phyloP scores from a whole-genome alignment of 257 asterid genomes.

The Salvia hispanica region DNA sequence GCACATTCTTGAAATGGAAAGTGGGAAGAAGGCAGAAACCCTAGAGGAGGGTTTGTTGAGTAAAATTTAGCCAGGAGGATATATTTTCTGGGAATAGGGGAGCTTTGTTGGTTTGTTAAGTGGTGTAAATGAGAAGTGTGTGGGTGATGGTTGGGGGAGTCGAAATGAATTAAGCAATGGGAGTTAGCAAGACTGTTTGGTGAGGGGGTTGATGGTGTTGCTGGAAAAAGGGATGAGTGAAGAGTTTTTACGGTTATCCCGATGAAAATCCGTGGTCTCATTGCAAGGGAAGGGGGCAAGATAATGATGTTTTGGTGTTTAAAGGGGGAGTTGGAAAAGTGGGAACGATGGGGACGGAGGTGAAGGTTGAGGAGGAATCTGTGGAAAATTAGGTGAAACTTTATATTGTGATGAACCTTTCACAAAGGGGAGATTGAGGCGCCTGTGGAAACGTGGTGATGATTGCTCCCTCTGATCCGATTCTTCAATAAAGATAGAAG shows the following conservation, averaged over 20 bases:
- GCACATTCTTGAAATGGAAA: conserved; percentile 48
- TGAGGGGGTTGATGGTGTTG: conserved; percentile 33
- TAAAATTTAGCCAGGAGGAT: conserved; percentile 23
- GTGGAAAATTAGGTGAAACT: conserved; percentile 24
- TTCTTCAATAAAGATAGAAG: conserved; percentile 49
- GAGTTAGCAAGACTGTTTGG: conserved; percentile 24
- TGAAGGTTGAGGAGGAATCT: conserved; percentile 31
- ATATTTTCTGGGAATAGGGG: conserved; percentile 31
- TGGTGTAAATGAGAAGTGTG: conserved; percentile 36
- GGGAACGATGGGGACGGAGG: conserved; percentile 24
- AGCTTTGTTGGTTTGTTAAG: conserved; percentile 37
- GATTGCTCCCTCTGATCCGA: conserved; percentile 37
- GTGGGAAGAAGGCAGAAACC: conserved; percentile 40
- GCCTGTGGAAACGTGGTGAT: conserved; percentile 20
- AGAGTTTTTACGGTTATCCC: conserved; percentile 25
- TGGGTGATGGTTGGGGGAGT: conserved; percentile 24
- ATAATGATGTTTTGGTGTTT: conserved; percentile 16
- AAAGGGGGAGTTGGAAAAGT: conserved; percentile 31
- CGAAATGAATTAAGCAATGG: conserved; percentile 12
- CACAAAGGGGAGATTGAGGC: conserved; percentile 27
- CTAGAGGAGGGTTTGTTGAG: conserved; percentile 39
- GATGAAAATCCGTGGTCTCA: conserved; percentile 22
- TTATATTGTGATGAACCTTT: conserved; percentile 27
- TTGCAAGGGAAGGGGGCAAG: not conserved
- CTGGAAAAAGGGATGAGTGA: conserved; percentile 29